A percentile compares a stretch with the other conserved stretches of the same genome.
These are phyloP conservation scores for Alternaria sp. DNA, from an alignment of 2,329 filamentous ascomycete genomes.

Conservation along the genomic window DNA sequence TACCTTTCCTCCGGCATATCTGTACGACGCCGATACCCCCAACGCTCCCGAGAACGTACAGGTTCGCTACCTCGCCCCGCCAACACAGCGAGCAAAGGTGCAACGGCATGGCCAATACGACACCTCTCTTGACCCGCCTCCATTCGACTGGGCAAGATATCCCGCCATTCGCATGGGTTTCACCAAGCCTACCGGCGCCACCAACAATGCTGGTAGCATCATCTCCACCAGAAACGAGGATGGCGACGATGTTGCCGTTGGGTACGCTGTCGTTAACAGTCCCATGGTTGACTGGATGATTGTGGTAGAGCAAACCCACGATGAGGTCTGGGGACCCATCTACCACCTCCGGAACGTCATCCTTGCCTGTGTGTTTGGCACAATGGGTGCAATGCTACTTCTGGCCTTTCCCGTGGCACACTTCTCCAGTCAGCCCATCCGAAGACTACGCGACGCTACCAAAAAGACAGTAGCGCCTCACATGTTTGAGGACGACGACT, in stretches of 20 bases:
- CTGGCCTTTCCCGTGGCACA: conserved; percentile 81
- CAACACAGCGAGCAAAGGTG: conserved; percentile 30
- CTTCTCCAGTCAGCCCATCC: conserved; percentile 79
- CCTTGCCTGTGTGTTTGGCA: conserved; percentile 83
- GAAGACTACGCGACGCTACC: conserved; percentile 76
- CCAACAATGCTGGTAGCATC: conserved; percentile 72
- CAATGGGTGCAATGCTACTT: conserved; percentile 73
- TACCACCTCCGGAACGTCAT: conserved; percentile 77
- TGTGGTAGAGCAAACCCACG: conserved; percentile 75
- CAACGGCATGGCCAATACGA: conserved; percentile 38
- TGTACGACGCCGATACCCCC: conserved; percentile 32
- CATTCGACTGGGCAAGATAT: conserved; percentile 67
- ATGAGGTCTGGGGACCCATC: conserved; percentile 79
- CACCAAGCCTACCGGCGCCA: conserved; percentile 50
- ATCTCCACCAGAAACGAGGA: conserved; percentile 78
- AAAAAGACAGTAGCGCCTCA: conserved; percentile 73
- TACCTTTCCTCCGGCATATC: conserved; percentile 46
- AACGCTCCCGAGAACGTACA: conserved; percentile 30
- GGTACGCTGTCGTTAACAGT: conserved; percentile 74
- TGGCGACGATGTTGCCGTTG: conserved; percentile 73
- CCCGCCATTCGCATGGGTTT: conserved; percentile 69
- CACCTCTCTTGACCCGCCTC: conserved; percentile 26
- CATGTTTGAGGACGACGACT: conserved; percentile 57
- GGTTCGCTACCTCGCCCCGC: conserved; percentile 44
- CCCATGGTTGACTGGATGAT: conserved; percentile 81